A percentile compares a stretch with the other conserved stretches of the same genome.
Evolutionary conservation across 768 basidiomycete genomes (phyloP).

Genomic region (Hericium erinaceus): DNA sequence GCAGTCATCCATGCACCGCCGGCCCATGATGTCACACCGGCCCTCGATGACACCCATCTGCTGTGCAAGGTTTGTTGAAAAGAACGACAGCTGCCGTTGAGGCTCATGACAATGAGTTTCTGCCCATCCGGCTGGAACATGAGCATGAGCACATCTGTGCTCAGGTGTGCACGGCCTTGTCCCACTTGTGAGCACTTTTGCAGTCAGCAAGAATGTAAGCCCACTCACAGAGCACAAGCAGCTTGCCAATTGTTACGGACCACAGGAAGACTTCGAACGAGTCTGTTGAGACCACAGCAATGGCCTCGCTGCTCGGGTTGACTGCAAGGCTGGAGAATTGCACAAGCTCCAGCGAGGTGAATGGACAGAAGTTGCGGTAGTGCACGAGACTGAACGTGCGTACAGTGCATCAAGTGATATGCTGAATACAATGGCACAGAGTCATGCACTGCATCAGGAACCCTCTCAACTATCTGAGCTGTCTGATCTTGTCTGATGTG

Average conservation of each 20-base stretch:
- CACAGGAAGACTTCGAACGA: conserved; percentile 96
- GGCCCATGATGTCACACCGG: conserved; percentile 88
- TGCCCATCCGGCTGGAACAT: conserved; percentile 94
- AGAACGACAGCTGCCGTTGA: conserved; percentile 91
- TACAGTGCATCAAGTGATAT: conserved; percentile 91
- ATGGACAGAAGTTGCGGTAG: conserved; percentile 97
- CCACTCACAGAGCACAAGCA: conserved; percentile 82
- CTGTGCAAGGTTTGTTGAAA: conserved; percentile 71
- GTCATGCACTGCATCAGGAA: too few species aligned
- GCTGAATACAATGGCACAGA: conserved; percentile 59
- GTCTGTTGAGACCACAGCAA: conserved; percentile 91
- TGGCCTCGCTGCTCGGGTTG: conserved; percentile 93
- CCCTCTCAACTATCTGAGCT: too few species aligned
- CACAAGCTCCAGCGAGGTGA: conserved; percentile 94
- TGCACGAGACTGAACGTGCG: conserved; percentile 94
- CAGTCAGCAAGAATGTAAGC: conserved; percentile 81
- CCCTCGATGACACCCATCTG: conserved; percentile 91
- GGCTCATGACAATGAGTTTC: conserved; percentile 81
- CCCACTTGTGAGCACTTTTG: conserved; percentile 94
- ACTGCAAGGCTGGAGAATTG: conserved; percentile 95
- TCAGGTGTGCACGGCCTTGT: conserved; percentile 78
- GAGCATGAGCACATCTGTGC: conserved; percentile 77
- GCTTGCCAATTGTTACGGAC: conserved; percentile 96
- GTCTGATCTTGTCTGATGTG: too few species aligned
- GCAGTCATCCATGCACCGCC: conserved; percentile 77